phyloP scores from a whole-genome alignment of 345 rosid species.

The Carallia pectinifolia region DNA sequence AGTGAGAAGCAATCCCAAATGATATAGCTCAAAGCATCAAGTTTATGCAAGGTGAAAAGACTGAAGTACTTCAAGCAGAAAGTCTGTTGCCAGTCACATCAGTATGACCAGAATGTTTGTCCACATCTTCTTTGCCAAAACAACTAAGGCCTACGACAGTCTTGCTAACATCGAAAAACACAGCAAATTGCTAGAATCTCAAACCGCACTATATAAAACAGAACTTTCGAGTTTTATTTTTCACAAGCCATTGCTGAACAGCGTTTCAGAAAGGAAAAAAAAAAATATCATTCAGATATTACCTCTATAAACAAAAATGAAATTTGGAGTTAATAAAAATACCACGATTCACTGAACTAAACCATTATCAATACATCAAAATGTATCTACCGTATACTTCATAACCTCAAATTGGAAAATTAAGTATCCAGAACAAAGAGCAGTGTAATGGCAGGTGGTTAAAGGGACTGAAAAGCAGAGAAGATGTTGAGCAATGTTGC shows the following conservation, averaged over 20 bases:
- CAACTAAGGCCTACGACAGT: background rate
- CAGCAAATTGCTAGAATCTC: background rate
- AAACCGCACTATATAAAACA: background rate
- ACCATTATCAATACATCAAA: background rate
- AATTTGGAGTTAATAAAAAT: background rate
- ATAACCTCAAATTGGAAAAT: background rate
- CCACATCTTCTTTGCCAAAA: background rate
- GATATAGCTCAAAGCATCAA: background rate
- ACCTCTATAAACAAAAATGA: background rate
- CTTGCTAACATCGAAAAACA: background rate
- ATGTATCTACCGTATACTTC: background rate
- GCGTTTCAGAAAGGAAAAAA: background rate
- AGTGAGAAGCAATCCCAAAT: slow-evolving; percentile 3
- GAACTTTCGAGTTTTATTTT: background rate
- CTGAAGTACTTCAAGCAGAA: background rate
- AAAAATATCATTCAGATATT: background rate
- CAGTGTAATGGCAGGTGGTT: background rate
- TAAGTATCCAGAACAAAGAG: background rate
- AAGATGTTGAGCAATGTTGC: background rate
- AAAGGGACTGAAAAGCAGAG: background rate
- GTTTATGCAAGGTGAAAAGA: background rate
- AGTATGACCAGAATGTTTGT: background rate
- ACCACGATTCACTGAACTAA: background rate
- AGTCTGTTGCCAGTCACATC: background rate
- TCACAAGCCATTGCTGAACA: slow-evolving; percentile 1